Evolutionary conservation across 495 filamentous ascomycete species (phyloP).

Genomic region (Poronia punctata): DNA sequence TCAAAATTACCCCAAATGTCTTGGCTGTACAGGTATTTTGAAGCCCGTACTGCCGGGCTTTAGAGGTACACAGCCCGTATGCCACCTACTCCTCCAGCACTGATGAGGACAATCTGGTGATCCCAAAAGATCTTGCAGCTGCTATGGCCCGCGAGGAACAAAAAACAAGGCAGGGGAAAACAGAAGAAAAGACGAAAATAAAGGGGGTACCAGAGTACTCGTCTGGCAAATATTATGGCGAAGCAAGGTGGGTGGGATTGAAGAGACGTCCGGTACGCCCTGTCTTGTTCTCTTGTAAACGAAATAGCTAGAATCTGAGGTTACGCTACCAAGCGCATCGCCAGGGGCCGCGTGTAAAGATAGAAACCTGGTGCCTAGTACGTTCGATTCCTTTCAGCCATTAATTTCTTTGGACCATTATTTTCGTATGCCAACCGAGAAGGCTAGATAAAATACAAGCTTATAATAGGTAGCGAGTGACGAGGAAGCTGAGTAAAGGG

Average conservation of each 20-base stretch:
- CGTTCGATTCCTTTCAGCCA: too few species aligned
- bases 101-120: too few species aligned
- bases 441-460: too few species aligned
- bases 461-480: too few species aligned
- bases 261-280: neutral
- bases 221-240: too few species aligned
- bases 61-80: constrained; percentile 2
- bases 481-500: too few species aligned
- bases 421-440: too few species aligned
- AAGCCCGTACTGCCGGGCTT: constrained; percentile 6
- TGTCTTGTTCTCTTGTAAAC: neutral
- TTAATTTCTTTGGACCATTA: too few species aligned
- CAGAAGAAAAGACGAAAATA: too few species aligned
- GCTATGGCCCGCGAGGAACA: neutral
- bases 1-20: constrained; percentile 8
- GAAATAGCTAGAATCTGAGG: constrained; percentile 2
- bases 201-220: too few species aligned
- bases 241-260: constrained; percentile 5
- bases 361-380: neutral
- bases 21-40: constrained; percentile 2
- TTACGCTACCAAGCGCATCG: constrained; percentile 5
- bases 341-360: neutral
- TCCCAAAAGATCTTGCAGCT: neutral
- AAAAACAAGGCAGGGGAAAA: neutral
- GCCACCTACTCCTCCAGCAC: too few species aligned